phyloP scores from a whole-genome alignment of 768 basidiomycete genomes.

The Amanita thiersii region DNA sequence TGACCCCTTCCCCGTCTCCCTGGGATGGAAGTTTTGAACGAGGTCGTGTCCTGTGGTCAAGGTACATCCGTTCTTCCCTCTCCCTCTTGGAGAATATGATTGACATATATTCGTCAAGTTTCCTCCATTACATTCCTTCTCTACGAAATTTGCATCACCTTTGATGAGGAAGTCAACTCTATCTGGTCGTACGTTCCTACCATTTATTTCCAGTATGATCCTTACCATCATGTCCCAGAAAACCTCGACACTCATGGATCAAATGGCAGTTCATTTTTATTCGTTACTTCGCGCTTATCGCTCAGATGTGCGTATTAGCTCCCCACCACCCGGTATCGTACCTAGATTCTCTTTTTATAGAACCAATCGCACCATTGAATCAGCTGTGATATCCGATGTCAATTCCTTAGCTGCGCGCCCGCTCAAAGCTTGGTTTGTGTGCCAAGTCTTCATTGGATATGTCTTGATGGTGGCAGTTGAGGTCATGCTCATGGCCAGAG shows the following conservation, averaged over 20 bases:
- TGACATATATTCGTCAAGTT: too few species aligned
- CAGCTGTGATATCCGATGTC: slow-evolving; percentile 9
- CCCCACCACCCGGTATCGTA: not conserved
- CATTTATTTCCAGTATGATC: not conserved
- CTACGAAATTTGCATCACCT: slow-evolving; percentile 25
- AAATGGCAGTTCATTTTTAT: slow-evolving; percentile 23
- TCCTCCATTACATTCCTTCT: slow-evolving; percentile 23
- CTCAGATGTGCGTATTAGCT: slow-evolving; percentile 19
- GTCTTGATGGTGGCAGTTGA: slow-evolving; percentile 22
- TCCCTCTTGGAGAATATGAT: too few species aligned
- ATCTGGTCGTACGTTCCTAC: slow-evolving; percentile 24
- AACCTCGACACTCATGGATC: slow-evolving; percentile 16
- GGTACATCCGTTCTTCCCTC: too few species aligned
- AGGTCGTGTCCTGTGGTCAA: too few species aligned
- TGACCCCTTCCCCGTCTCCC: too few species aligned
- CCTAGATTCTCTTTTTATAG: slow-evolving; percentile 9
- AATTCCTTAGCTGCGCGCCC: slow-evolving; percentile 6
- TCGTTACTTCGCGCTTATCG: slow-evolving; percentile 20
- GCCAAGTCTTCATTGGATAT: slow-evolving; percentile 17
- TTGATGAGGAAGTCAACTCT: slow-evolving; percentile 25
- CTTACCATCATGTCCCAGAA: slow-evolving; percentile 9
- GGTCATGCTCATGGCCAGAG: slow-evolving; percentile 19
- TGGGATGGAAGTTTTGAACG: too few species aligned
- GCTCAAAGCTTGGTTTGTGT: slow-evolving; percentile 18
- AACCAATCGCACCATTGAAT: slow-evolving; percentile 16